These are phyloP conservation scores for Exophiala sp. DNA, from an alignment of 2,329 filamentous ascomycete species.

Conservation along the genomic window DNA sequence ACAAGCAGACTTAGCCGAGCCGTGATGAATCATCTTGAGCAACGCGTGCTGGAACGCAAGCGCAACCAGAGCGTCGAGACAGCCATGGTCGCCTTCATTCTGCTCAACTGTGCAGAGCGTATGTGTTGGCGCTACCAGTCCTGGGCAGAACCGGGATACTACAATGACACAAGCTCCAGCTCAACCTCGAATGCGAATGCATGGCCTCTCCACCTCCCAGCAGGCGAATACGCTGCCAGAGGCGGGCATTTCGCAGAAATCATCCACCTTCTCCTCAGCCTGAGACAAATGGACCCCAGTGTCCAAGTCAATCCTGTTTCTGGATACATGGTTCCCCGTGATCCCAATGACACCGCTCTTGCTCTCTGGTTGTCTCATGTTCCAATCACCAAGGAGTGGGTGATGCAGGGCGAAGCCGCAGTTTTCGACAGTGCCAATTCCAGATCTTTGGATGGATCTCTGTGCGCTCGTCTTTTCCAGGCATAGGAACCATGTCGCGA, in stretches of 20 bases:
- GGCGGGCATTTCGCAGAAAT: constrained; percentile 55
- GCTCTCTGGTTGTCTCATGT: constrained; percentile 8
- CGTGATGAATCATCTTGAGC: constrained; percentile 56
- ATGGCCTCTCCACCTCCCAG: constrained; percentile 52
- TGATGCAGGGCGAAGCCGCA: constrained; percentile 34
- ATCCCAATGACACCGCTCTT: constrained; percentile 34
- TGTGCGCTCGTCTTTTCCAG: constrained; percentile 10
- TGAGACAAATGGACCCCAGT: constrained; percentile 47
- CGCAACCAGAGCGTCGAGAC: constrained; percentile 49
- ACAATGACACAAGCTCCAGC: no score
- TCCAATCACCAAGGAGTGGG: constrained; percentile 4
- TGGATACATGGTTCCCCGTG: constrained; percentile 37
- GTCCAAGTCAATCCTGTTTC: constrained; percentile 36
- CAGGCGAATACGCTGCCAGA: constrained; percentile 49
- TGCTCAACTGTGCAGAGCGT: constrained; percentile 55
- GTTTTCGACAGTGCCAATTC: constrained; percentile 38
- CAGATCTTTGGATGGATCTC: constrained; percentile 36
- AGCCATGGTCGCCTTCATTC: constrained; percentile 53
- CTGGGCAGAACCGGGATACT: constrained; percentile 41
- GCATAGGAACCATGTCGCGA: no score
- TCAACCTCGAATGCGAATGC: constrained; percentile 34
- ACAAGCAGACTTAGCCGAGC: constrained; percentile 48
- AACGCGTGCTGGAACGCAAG: constrained; percentile 51
- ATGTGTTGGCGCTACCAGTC: constrained; percentile 54
- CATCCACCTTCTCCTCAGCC: constrained; percentile 52